Evolutionary conservation across 306 rosid genomes (phyloP).

Genomic region (Dryas alaskensis): DNA sequence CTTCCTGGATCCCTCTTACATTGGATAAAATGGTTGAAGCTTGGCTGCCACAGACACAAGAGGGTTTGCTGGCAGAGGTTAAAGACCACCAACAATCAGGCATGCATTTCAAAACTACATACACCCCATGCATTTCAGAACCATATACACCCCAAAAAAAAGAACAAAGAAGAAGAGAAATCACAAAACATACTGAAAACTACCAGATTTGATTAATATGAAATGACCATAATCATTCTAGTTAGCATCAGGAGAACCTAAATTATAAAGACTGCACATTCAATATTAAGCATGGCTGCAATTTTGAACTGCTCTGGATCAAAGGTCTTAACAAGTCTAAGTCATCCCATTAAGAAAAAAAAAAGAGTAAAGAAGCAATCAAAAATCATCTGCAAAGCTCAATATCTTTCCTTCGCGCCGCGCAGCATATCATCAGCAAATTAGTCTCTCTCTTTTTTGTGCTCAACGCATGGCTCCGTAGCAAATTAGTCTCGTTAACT

Average conservation of each 20-base stretch:
- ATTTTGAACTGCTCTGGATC: slow-evolving; percentile 32
- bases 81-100: not conserved
- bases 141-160: slow-evolving; percentile 4
- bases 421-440: slow-evolving; percentile 21
- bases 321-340: slow-evolving; percentile 30
- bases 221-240: slow-evolving; percentile 23
- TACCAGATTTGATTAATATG: slow-evolving; percentile 6
- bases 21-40: too few species aligned
- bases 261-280: slow-evolving; percentile 32
- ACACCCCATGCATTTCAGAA: not conserved
- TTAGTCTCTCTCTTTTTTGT: not conserved
- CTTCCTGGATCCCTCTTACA: too few species aligned
- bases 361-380: slow-evolving; percentile 34
- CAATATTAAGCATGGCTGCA: slow-evolving; percentile 30
- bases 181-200: not conserved
- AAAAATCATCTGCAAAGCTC: slow-evolving; percentile 28
- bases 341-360: slow-evolving; percentile 37
- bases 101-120: not conserved
- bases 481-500: slow-evolving; percentile 41
- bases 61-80: not conserved
- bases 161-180: slow-evolving; percentile 5
- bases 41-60: not conserved
- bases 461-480: too few species aligned
- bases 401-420: slow-evolving; percentile 26
- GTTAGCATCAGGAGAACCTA: slow-evolving; percentile 20